phyloP scores from a whole-genome alignment of 1,284 basidiomycete species.

The Tylopilus sp. region DNA sequence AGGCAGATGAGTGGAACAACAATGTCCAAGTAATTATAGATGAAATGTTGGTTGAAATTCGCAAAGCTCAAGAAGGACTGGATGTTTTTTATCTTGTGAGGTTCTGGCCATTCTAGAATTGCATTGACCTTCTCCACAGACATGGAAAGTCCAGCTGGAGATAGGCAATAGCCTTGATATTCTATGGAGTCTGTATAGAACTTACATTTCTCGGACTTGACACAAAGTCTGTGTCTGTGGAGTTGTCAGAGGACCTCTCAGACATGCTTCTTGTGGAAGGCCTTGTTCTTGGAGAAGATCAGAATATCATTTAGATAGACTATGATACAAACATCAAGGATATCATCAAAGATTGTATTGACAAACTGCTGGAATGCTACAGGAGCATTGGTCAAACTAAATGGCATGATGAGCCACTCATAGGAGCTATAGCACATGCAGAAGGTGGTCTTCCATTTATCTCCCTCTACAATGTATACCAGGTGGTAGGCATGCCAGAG shows the following conservation, averaged over 20 bases:
- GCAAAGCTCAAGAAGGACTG: conserved; percentile 1
- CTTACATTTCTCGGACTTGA: conserved; percentile 33
- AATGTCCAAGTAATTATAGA: not conserved
- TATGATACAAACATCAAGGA: not conserved
- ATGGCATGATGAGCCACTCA: not conserved
- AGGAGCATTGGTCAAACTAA: not conserved
- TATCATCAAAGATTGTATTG: not conserved
- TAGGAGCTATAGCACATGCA: not conserved
- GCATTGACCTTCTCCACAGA: not conserved
- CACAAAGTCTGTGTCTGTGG: conserved; percentile 10
- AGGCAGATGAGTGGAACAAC: not conserved
- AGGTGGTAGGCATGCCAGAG: not conserved
- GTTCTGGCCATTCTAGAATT: conserved; percentile 4
- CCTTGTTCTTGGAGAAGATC: not conserved
- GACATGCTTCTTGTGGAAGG: not conserved
- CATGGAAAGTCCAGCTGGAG: not conserved
- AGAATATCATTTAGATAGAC: conserved; percentile 1
- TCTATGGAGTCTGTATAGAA: conserved; percentile 22
- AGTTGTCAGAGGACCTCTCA: not conserved
- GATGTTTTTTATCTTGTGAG: conserved; percentile 12
- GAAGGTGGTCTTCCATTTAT: not conserved
- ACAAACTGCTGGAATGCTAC: not conserved
- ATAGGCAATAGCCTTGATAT: conserved; percentile 26
- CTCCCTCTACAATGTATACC: not conserved
- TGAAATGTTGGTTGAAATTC: not conserved